A percentile compares a stretch with the other conserved stretches of the same genome.
Evolutionary conservation across 192 early-diverging fungal species (phyloP).

Genomic region (Coemansia sp.): DNA sequence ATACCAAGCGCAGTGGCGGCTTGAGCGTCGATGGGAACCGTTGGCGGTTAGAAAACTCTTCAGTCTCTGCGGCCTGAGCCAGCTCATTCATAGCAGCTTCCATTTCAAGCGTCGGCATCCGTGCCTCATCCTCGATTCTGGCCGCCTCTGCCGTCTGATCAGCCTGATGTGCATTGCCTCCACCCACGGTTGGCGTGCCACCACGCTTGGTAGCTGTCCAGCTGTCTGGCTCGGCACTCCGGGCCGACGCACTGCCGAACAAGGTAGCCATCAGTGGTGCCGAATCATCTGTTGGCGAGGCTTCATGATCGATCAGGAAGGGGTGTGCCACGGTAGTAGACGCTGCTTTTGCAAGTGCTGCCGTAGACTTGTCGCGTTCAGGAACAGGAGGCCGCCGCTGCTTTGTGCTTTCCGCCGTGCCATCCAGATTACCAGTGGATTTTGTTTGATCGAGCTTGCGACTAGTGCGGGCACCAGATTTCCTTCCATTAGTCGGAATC

Average conservation of each 20-base stretch:
- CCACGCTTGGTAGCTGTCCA: constrained; percentile 11
- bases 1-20: constrained; percentile 48
- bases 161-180: constrained; percentile 4
- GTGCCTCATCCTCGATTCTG: constrained; percentile 29
- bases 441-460: constrained; percentile 45
- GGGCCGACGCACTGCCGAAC: background rate
- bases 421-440: constrained; percentile 10
- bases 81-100: constrained; percentile 15
- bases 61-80: constrained; percentile 29
- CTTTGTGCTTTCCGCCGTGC: constrained; percentile 14
- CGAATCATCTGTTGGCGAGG: background rate
- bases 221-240: background rate
- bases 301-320: background rate
- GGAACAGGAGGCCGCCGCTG: constrained; percentile 39
- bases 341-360: constrained; percentile 7
- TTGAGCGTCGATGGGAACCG: constrained; percentile 54
- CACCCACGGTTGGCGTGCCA: constrained; percentile 20
- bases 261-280: background rate
- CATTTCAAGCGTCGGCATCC: constrained; percentile 40
- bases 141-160: constrained; percentile 21
- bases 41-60: constrained; percentile 52
- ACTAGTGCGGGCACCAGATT: constrained; percentile 48
- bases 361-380: constrained; percentile 25
- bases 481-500: constrained; percentile 50
- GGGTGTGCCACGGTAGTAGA: background rate